Conservation (phyloP, 768 basidiomycete species). For the Cubamyces lactineus region DNA sequence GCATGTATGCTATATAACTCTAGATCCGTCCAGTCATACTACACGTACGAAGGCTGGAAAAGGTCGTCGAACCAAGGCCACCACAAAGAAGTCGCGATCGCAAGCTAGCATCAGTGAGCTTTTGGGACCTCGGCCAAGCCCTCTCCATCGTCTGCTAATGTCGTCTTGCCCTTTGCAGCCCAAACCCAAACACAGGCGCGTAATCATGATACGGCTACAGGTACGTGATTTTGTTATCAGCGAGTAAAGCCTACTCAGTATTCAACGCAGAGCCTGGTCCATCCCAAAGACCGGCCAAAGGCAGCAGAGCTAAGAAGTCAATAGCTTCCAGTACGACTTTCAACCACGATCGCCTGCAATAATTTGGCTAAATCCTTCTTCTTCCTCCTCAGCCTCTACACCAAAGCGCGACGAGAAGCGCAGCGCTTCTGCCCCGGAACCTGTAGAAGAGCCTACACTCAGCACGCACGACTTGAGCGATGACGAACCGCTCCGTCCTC, state of each 20-base stretch:
- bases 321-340: background rate
- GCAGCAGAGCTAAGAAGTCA: background rate
- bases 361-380: background rate
- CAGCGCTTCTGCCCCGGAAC: constrained; percentile 1
- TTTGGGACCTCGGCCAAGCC: background rate
- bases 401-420: constrained; percentile 7
- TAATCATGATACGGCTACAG: no score
- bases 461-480: background rate
- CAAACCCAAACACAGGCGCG: no score
- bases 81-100: background rate
- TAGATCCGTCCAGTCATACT: constrained; percentile 2
- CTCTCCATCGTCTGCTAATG: no score
- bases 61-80: background rate
- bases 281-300: background rate
- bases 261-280: background rate
- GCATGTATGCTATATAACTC: background rate
- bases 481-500: constrained; percentile 5
- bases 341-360: background rate
- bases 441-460: background rate
- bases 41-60: background rate
- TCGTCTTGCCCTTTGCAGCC: no score
- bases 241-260: background rate
- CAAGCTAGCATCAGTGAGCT: background rate
- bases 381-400: background rate
- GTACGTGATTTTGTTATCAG: no score